Percentiles rank a stretch among this genome's conserved stretches.
phyloP scores from a whole-genome alignment of 805 yeast species.

The Pichia deserticola region DNA sequence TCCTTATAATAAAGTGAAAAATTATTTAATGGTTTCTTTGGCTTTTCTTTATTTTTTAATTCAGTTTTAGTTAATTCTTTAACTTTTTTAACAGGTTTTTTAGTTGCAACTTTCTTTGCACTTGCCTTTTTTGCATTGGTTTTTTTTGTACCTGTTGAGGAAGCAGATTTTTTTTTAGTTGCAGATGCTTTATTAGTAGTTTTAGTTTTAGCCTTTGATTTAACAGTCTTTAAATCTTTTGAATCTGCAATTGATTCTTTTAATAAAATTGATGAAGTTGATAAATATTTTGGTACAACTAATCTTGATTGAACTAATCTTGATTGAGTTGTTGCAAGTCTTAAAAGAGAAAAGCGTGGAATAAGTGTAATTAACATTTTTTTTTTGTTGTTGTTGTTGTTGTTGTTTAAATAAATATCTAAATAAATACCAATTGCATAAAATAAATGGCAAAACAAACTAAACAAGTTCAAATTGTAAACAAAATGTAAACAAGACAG shows the following conservation, averaged over 20 bases:
- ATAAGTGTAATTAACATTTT: no score
- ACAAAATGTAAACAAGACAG: no score
- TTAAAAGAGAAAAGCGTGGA: neutral
- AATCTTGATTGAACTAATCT: no score
- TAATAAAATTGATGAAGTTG: constrained; percentile 8
- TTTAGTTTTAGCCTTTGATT: neutral
- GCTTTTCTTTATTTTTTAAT: constrained; percentile 14
- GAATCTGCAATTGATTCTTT: constrained; percentile 6
- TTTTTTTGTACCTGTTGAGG: constrained; percentile 2
- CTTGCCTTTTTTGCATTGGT: constrained; percentile 7
- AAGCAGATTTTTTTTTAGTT: constrained; percentile 1
- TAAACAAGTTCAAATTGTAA: no score
- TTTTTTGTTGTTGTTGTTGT: no score
- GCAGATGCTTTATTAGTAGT: neutral
- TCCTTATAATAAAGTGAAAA: constrained; percentile 15
- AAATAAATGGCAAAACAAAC: no score
- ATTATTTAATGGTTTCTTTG: constrained; percentile 16
- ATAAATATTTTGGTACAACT: constrained; percentile 1
- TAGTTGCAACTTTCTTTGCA: neutral
- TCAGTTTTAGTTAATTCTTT: constrained; percentile 8
- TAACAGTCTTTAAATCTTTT: neutral
- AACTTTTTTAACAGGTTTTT: neutral
- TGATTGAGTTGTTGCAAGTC: neutral
- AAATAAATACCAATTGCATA: no score
- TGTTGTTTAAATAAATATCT: no score